phyloP scores from a whole-genome alignment of 768 basidiomycete species.

The Lactifluus volemus region DNA sequence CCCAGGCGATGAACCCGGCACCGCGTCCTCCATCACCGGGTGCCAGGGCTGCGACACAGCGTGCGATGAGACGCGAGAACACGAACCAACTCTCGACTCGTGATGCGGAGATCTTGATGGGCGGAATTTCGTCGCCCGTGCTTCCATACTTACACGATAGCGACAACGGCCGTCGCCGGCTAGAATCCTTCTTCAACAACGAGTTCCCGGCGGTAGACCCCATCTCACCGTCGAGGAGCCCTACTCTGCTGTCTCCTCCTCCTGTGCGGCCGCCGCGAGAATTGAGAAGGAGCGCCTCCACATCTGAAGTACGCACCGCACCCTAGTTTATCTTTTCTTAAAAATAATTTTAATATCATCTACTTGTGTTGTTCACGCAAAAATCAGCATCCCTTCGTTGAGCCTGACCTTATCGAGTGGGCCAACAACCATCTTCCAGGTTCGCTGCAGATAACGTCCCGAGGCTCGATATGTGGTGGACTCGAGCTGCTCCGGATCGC shows the following conservation, averaged over 20 bases:
- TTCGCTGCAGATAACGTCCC: constrained; percentile 46
- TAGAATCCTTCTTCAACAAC: constrained; percentile 49
- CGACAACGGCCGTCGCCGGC: constrained; percentile 29
- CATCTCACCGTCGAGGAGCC: constrained; percentile 15
- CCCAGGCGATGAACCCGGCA: constrained; percentile 93
- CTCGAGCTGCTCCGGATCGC: constrained; percentile 78
- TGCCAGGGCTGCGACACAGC: constrained; percentile 80
- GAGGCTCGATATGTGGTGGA: constrained; percentile 47
- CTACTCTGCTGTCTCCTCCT: constrained; percentile 22
- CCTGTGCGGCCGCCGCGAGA: constrained; percentile 69
- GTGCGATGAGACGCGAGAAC: constrained; percentile 77
- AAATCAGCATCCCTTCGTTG: constrained; percentile 26
- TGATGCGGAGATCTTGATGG: constrained; percentile 63
- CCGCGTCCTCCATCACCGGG: constrained; percentile 91
- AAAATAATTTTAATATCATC: not conserved
- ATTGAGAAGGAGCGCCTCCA: constrained; percentile 36
- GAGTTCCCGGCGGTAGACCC: constrained; percentile 5
- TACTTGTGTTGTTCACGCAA: constrained; percentile 6
- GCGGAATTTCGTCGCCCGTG: constrained; percentile 40
- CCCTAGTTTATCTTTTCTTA: not conserved
- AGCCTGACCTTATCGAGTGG: constrained; percentile 70
- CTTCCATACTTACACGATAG: constrained; percentile 26
- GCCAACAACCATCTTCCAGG: constrained; percentile 77
- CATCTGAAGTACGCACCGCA: constrained; percentile 18
- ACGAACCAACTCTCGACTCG: constrained; percentile 72